phyloP scores from a whole-genome alignment of 2,329 filamentous ascomycete species.

The Pestalotiopsis sp. region DNA sequence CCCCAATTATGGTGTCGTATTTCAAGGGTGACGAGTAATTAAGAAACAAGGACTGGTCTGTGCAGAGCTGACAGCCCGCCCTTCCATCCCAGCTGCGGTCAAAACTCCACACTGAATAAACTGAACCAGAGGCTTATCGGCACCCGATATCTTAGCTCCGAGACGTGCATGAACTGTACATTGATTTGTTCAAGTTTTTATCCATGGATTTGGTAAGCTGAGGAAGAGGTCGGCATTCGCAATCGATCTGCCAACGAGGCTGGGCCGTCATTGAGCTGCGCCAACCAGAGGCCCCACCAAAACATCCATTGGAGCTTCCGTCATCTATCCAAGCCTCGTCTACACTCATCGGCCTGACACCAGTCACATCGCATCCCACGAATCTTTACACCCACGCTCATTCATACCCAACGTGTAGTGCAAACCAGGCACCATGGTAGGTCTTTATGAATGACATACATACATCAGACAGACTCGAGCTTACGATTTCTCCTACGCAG shows the following conservation, averaged over 20 bases:
- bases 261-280: neutral
- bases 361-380: neutral
- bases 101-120: too few relatives aligned
- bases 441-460: neutral
- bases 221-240: neutral
- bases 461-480: too few relatives aligned
- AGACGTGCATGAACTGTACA: neutral
- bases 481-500: constrained; percentile 38
- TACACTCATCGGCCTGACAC: neutral
- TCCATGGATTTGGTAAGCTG: neutral
- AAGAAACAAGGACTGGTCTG: neutral
- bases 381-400: neutral
- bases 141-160: neutral
- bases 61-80: neutral
- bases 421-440: constrained; percentile 8
- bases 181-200: neutral
- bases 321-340: constrained; percentile 12
- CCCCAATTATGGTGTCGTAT: neutral
- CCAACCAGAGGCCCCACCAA: constrained; percentile 9
- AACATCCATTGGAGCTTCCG: constrained; percentile 9
- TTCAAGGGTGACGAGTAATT: neutral
- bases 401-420: neutral
- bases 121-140: neutral
- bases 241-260: neutral
- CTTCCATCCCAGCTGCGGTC: neutral